A percentile compares a stretch with the other conserved stretches of the same genome.
phyloP scores from a whole-genome alignment of 257 asterid genomes.

The Gardenia jasminoides region DNA sequence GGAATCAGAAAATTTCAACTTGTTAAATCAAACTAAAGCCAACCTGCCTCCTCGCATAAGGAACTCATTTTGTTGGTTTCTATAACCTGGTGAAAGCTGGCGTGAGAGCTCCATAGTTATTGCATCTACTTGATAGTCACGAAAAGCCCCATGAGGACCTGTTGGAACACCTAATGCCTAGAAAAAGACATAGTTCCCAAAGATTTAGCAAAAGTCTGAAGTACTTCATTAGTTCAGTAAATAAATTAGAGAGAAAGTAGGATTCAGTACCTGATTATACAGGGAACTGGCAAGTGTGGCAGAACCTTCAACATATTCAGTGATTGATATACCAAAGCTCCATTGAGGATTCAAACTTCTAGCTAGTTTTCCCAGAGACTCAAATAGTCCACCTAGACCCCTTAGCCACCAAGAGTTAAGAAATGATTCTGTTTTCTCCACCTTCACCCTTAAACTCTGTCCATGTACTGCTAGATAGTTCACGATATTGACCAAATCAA shows the following conservation, averaged over 20 bases:
- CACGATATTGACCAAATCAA: constrained; percentile 83
- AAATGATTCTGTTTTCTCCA: constrained; percentile 68
- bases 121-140: constrained; percentile 95
- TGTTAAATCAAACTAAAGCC: constrained; percentile 9
- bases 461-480: constrained; percentile 89
- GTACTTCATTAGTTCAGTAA: neutral
- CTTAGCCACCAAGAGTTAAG: constrained; percentile 74
- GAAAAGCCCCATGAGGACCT: constrained; percentile 96
- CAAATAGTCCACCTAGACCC: constrained; percentile 55
- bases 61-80: constrained; percentile 42
- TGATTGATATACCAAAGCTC: constrained; percentile 67
- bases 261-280: constrained; percentile 67
- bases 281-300: constrained; percentile 92
- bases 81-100: constrained; percentile 48
- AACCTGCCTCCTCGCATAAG: constrained; percentile 83
- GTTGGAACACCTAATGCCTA: constrained; percentile 97
- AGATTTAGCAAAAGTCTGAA: neutral
- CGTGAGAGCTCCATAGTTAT: constrained; percentile 81
- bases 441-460: constrained; percentile 79
- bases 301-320: constrained; percentile 83
- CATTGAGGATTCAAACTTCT: constrained; percentile 72
- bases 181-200: constrained; percentile 6
- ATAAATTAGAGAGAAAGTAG: constrained; percentile 9
- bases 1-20: neutral
- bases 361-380: constrained; percentile 61